Evolutionary conservation across 352 stramenopile genomes (phyloP).

Genomic region (Globisporangium acanthophoron): DNA sequence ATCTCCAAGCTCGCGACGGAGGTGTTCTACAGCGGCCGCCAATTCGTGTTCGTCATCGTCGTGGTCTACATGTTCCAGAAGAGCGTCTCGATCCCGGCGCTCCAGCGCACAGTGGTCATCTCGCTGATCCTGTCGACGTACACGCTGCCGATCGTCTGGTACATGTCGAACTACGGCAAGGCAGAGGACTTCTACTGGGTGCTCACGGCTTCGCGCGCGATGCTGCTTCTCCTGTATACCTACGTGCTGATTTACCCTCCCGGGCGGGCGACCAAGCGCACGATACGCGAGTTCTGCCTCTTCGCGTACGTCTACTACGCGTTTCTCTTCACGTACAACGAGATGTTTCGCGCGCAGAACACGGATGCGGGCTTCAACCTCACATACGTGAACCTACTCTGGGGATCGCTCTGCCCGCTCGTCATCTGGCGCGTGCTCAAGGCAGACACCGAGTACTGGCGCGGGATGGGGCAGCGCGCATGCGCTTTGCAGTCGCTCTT

Average conservation of each 20-base stretch:
- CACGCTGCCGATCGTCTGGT: conserved; percentile 24
- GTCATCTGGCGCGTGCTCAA: conserved; percentile 48
- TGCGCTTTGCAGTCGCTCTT: conserved; percentile 21
- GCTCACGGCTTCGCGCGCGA: not conserved
- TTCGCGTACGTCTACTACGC: conserved; percentile 24
- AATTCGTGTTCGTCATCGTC: conserved; percentile 38
- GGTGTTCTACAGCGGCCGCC: conserved; percentile 40
- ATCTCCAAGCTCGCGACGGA: conserved; percentile 23
- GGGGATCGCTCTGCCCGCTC: conserved; percentile 24
- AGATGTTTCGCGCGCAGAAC: conserved; percentile 3
- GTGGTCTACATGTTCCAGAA: conserved; percentile 47
- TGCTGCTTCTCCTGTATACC: conserved; percentile 9
- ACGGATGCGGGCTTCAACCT: conserved; percentile 10
- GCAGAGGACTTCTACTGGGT: not conserved
- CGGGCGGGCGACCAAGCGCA: not conserved
- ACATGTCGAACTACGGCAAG: conserved; percentile 4
- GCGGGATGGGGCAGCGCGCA: conserved; percentile 33
- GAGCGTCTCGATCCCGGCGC: conserved; percentile 29
- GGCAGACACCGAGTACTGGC: conserved; percentile 47
- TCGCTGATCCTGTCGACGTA: conserved; percentile 31
- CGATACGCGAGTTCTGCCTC: conserved; percentile 6
- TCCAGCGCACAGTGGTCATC: conserved; percentile 25
- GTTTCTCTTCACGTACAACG: conserved; percentile 19
- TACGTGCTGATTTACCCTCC: conserved; percentile 22
- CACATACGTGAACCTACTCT: conserved; percentile 9